Evolutionary conservation across 2,329 filamentous ascomycete genomes (phyloP).

Genomic region (Colletotrichum gloeosporioides): DNA sequence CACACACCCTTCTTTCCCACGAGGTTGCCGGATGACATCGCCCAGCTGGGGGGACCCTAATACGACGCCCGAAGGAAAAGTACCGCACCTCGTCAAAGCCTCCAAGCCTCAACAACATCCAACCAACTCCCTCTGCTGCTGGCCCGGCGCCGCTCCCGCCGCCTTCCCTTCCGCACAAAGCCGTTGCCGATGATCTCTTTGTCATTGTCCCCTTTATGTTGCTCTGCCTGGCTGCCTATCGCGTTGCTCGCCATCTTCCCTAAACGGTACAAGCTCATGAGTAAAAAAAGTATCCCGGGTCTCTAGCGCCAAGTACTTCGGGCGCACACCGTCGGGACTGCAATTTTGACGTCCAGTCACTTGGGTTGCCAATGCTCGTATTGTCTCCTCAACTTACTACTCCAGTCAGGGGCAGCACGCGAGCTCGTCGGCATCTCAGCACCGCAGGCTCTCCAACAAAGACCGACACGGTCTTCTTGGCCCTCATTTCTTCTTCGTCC

Average conservation of each 20-base stretch:
- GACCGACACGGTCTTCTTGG: background rate
- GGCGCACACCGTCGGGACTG: conserved; percentile 14
- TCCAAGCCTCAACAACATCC: background rate
- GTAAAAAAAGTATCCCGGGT: background rate
- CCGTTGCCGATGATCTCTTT: background rate
- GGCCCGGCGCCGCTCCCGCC: background rate
- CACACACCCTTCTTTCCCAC: background rate
- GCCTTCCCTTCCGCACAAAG: background rate
- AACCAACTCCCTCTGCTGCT: background rate
- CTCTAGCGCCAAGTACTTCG: background rate
- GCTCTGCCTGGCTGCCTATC: background rate
- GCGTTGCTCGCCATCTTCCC: background rate
- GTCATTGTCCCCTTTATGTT: background rate
- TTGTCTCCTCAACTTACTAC: background rate
- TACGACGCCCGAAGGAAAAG: background rate
- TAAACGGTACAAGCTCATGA: background rate
- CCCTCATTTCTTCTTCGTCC: conserved; percentile 8
- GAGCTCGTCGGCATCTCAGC: background rate
- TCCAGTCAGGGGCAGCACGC: conserved; percentile 3
- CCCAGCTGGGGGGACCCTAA: background rate
- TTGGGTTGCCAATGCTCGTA: conserved; percentile 16
- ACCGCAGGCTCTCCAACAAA: background rate
- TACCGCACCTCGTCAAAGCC: background rate
- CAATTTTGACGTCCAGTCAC: conserved; percentile 14
- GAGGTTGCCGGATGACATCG: background rate